Evolutionary conservation across 495 filamentous ascomycete genomes (phyloP), one percentile per base, ranked within the genome.

Genomic region (Cenococcum geophilum): DNA sequence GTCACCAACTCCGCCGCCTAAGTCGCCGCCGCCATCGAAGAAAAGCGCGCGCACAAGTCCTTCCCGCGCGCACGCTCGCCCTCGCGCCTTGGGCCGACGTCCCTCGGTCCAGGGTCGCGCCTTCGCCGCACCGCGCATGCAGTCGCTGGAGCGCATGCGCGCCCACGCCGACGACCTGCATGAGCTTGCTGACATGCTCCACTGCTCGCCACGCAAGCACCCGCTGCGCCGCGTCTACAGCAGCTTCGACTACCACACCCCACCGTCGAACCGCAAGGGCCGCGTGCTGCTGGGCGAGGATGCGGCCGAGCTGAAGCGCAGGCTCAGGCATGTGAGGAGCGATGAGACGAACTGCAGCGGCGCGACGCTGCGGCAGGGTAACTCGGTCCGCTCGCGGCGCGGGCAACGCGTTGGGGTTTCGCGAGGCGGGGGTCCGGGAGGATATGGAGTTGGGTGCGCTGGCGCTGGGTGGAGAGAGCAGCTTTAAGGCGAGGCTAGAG

Each of bases 1-100:
- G 76, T 81, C 25, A 80, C 82, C 4, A 83, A 83, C 58, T 77
- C 79, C n/a, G 72, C 83, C 9, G 72, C 76, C 4, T 80, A 82
- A 70, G 81, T 83, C 9, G 76, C 81, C 21, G 75, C 76, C 5
- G 76, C 81, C n/a, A 80, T 83, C 55, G 78, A 80, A 58, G 76
- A 77, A 55, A 79, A 76, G 55, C 70, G 77, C 18, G 70, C 61
- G 12, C 65, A 63, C 12, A 47, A 61, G 10, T 5, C 55, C 23
- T 58, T 62, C 36, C 32, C 21, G 1, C 59, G 51, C 10, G 37
- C 43, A 4, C 59, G 48, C 25, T 52, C 58, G 1, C 57, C 66
- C n/a, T 36, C 53, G 1, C 63, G 58, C 1, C 45, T 73, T 14
- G n/a, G 49, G 60, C 12, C 47, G 68, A 3, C 65, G 65, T 9